Base-by-base conservation (phyloP, 257 asterid genomes). In the Mitragyna speciosa region DNA sequence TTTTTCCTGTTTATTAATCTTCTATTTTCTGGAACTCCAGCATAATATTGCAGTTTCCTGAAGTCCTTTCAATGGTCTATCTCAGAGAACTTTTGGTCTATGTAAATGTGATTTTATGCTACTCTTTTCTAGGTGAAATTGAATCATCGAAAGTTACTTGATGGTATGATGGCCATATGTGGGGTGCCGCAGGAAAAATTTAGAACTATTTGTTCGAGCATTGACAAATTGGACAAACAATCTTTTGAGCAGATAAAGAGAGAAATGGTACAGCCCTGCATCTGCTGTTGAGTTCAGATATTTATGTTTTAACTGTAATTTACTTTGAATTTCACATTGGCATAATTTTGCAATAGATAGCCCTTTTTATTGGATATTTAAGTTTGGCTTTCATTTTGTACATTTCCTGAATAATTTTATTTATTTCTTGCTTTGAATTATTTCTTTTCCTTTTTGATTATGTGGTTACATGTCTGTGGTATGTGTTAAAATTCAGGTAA, bases 141-240 rank as follows among this genome's bases (percentile, higher is more conserved):
- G 84, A 95, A 95, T 84, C 99, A 96, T 89, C 75, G 98, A 79
- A 92, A 90, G 82, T 85, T 96, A 74, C 92, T 93, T 24, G 98
- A 95, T 85, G 99, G 99, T 56, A 90, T 95, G 98, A 76, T 93
- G 84, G 96, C 98, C 71, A 84, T 95, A 65, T 93, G 98, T 65
- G 99, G 98, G 78, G 99, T 95, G 58, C 98, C 99, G 48, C 91
- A 85, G 72, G 95, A 87, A 81, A 93, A 95, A 77, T 92, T 92
- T 76, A 89, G 99, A 87, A 91, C 93, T 51, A 87, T 95, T 77
- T 95, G 99, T 84, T 95, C 99, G 4, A 95, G 98, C 87, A 95
- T 95, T 80, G 99, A 95, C 88, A 95, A 95, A 87, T 82, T 94
- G 79, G 99, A 96, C 90, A 96, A 96, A 84, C 98, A 88, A 85